Evolutionary conservation across 805 yeast genomes (phyloP).

Genomic region (Starmerella ratchasimensis): DNA sequence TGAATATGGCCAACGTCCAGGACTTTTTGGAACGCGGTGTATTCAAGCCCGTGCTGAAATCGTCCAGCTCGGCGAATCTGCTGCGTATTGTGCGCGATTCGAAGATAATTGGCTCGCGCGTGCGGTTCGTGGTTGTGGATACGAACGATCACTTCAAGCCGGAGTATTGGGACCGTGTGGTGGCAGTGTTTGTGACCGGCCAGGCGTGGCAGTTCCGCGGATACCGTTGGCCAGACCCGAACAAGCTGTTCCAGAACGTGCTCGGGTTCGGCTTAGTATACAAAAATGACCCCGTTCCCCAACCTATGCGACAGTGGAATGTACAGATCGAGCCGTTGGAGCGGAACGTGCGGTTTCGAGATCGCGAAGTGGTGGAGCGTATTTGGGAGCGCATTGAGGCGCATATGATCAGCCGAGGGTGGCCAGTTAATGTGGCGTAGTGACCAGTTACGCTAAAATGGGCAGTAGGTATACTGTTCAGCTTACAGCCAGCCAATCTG

Average conservation of each 20-base stretch:
- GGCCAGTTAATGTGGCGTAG: constrained; percentile 18
- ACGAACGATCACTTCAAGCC: constrained; percentile 82
- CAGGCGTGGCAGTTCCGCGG: constrained; percentile 92
- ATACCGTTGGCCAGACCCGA: constrained; percentile 74
- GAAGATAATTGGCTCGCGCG: constrained; percentile 39
- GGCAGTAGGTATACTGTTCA: not conserved
- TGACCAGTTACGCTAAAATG: not conserved
- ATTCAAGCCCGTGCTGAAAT: constrained; percentile 36
- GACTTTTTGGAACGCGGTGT: constrained; percentile 61
- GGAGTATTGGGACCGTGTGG: constrained; percentile 95
- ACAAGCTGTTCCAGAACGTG: constrained; percentile 63
- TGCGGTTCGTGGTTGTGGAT: constrained; percentile 69
- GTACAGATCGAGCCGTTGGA: constrained; percentile 68
- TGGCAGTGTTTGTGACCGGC: constrained; percentile 92
- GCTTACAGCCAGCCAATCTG: not conserved
- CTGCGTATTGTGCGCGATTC: constrained; percentile 44
- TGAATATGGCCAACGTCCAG: constrained; percentile 52
- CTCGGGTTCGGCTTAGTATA: constrained; percentile 70
- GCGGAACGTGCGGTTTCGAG: constrained; percentile 71
- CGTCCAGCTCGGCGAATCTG: constrained; percentile 28
- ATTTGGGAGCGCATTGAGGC: constrained; percentile 78
- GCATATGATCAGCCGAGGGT: constrained; percentile 56
- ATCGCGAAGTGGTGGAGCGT: constrained; percentile 68
- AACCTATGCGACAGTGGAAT: constrained; percentile 72
- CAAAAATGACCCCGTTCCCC: constrained; percentile 68